These are phyloP conservation scores for Nicotiana knightiana DNA, from an alignment of 257 asterid genomes.

Conservation along the genomic window DNA sequence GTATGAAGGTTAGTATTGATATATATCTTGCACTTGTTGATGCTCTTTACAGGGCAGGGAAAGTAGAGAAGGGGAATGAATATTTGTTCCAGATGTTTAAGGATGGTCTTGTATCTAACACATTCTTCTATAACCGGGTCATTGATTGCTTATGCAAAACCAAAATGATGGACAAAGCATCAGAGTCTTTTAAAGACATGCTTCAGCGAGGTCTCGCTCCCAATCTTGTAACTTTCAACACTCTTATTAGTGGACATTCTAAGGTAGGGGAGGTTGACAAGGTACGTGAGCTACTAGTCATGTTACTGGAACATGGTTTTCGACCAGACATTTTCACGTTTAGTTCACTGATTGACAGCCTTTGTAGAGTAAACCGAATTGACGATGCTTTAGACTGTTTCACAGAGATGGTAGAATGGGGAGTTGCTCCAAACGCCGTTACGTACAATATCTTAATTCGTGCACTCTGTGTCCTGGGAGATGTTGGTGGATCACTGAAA, in stretches of 20 bases:
- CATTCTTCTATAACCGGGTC: slow-evolving; percentile 59
- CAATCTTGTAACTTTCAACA: slow-evolving; percentile 69
- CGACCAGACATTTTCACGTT: slow-evolving; percentile 76
- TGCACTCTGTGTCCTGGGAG: slow-evolving; percentile 59
- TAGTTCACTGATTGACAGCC: slow-evolving; percentile 71
- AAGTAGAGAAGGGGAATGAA: slow-evolving; percentile 47
- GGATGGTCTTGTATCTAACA: slow-evolving; percentile 42
- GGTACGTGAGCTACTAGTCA: slow-evolving; percentile 48
- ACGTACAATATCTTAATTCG: slow-evolving; percentile 69
- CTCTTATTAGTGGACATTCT: slow-evolving; percentile 67
- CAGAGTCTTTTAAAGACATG: slow-evolving; percentile 52
- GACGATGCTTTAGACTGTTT: slow-evolving; percentile 80
- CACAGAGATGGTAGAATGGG: slow-evolving; percentile 77
- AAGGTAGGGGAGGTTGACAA: slow-evolving; percentile 44
- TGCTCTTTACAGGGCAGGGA: slow-evolving; percentile 47
- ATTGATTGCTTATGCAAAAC: slow-evolving; percentile 81
- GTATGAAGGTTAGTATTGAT: slow-evolving; percentile 46
- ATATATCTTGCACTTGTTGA: slow-evolving; percentile 50
- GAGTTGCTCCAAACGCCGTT: slow-evolving; percentile 56
- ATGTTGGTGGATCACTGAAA: slow-evolving; percentile 44
- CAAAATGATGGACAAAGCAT: slow-evolving; percentile 57
- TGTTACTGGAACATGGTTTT: slow-evolving; percentile 50
- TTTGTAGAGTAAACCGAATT: slow-evolving; percentile 48
- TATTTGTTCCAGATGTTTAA: slow-evolving; percentile 43
- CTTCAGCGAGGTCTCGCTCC: slow-evolving; percentile 43